A percentile compares a stretch with the other conserved stretches of the same genome.
Conservation (phyloP, 2,329 filamentous ascomycete genomes). For the Claviceps africana region DNA sequence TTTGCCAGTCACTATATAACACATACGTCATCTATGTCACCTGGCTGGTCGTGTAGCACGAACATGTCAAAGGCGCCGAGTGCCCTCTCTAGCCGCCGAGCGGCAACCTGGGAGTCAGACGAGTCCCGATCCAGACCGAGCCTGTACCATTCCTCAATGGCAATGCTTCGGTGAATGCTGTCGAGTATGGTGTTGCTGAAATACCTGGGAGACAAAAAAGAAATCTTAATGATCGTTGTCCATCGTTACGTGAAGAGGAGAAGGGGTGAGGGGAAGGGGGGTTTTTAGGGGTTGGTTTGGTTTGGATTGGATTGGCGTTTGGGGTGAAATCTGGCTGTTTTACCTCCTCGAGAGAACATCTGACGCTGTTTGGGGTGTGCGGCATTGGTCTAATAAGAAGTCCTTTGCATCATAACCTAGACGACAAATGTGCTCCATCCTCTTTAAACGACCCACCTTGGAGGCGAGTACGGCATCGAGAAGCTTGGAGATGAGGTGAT, state of each 20-base stretch:
- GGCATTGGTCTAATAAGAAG: slow-evolving; percentile 54
- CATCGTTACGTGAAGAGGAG: background rate
- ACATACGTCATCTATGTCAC: slow-evolving; percentile 60
- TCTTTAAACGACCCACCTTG: slow-evolving; percentile 54
- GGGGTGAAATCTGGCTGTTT: slow-evolving; percentile 8
- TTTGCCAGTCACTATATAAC: background rate
- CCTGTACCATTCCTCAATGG: slow-evolving; percentile 61
- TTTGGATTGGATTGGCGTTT: background rate
- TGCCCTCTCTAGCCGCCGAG: slow-evolving; percentile 48
- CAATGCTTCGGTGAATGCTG: slow-evolving; percentile 67
- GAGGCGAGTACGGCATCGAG: slow-evolving; percentile 58
- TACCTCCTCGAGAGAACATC: slow-evolving; percentile 66
- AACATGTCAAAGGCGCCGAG: slow-evolving; percentile 84
- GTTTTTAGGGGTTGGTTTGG: no score
- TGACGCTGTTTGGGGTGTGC: slow-evolving; percentile 41
- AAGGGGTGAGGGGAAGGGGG: background rate
- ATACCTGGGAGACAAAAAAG: slow-evolving; percentile 36
- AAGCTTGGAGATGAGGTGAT: slow-evolving; percentile 35
- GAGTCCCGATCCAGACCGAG: slow-evolving; percentile 12
- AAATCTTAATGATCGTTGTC: slow-evolving; percentile 3
- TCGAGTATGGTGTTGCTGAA: slow-evolving; percentile 62
- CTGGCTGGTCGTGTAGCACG: slow-evolving; percentile 55
- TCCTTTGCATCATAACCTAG: slow-evolving; percentile 85
- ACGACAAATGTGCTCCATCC: slow-evolving; percentile 55
- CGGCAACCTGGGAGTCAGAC: slow-evolving; percentile 23